phyloP scores from a whole-genome alignment of 805 yeast species.

The Spathaspora arborariae region DNA sequence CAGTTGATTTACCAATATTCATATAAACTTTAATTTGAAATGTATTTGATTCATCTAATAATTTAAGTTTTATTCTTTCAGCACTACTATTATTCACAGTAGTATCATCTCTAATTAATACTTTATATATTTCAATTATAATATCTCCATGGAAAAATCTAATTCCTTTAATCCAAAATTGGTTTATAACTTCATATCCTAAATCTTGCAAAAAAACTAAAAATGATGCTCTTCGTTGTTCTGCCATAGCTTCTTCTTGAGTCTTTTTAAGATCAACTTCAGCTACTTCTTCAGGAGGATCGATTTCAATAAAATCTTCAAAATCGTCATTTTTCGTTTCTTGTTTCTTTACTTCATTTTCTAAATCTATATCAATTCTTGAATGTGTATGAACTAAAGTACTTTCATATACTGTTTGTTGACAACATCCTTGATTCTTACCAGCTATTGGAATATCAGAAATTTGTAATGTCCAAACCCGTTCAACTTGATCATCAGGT shows the following conservation, averaged over 20 bases:
- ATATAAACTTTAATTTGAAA: conserved; percentile 62
- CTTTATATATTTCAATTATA: conserved; percentile 55
- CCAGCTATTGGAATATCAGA: conserved; percentile 79
- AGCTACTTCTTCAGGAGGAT: conserved; percentile 1
- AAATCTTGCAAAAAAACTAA: conserved; percentile 51
- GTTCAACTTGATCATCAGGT: conserved; percentile 11
- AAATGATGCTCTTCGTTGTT: conserved; percentile 29
- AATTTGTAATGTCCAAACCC: conserved; percentile 60
- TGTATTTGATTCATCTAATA: conserved; percentile 51
- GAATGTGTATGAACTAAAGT: conserved; percentile 50
- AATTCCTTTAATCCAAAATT: conserved; percentile 58
- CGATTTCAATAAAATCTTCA: conserved; percentile 6
- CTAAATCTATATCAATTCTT: conserved; percentile 13
- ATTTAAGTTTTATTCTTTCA: conserved; percentile 26
- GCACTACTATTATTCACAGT: conserved; percentile 14
- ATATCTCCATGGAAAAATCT: conserved; percentile 59
- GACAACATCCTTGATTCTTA: conserved; percentile 54
- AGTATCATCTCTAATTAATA: conserved; percentile 37
- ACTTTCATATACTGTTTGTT: conserved; percentile 61
- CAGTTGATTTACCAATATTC: conserved; percentile 70
- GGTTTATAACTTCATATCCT: conserved; percentile 66
- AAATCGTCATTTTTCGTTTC: conserved; percentile 5
- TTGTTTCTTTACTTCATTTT: conserved; percentile 5
- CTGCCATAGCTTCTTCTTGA: neutral
- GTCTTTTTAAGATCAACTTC: neutral